Evolutionary conservation across 1,284 basidiomycete genomes (phyloP).

Genomic region (Schizopora paradoxa): DNA sequence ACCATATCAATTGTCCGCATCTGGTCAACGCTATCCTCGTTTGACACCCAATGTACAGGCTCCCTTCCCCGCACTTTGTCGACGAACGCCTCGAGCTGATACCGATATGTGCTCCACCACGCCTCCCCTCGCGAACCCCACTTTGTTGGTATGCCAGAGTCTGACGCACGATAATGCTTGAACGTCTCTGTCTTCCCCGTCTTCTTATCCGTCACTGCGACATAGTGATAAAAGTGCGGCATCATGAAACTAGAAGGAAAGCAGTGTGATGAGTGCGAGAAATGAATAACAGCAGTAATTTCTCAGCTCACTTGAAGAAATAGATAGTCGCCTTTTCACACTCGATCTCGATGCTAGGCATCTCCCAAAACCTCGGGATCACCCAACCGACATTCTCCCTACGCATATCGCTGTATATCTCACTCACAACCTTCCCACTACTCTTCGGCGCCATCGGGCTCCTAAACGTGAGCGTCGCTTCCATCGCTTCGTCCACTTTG

Average conservation of each 20-base stretch:
- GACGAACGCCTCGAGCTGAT: conserved; percentile 55
- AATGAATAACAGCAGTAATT: too few species aligned
- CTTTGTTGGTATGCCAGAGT: too few species aligned
- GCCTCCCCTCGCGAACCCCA: too few species aligned
- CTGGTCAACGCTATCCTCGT: conserved; percentile 43
- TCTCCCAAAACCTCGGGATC: too few species aligned
- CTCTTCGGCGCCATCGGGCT: conserved; percentile 33
- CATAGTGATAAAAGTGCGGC: conserved; percentile 36
- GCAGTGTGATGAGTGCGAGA: too few species aligned
- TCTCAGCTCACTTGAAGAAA: too few species aligned
- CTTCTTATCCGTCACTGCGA: conserved; percentile 21
- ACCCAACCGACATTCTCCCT: too few species aligned
- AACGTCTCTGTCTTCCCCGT: conserved; percentile 41
- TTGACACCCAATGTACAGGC: conserved; percentile 44
- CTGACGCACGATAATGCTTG: conserved; percentile 35
- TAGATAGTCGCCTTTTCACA: too few species aligned
- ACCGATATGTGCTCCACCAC: conserved; percentile 39
- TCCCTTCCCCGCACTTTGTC: conserved; percentile 44
- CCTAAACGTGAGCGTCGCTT: conserved; percentile 34
- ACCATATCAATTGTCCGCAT: conserved; percentile 50
- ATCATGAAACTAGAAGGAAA: conserved; percentile 30
- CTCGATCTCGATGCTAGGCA: too few species aligned
- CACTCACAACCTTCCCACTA: too few species aligned
- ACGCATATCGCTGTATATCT: too few species aligned
- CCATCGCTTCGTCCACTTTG: conserved; percentile 34